Percentiles rank a stretch among this genome's conserved stretches.
Evolutionary conservation across 176 grass and related monocot genomes (phyloP).

Genomic region (Zea luxurians): DNA sequence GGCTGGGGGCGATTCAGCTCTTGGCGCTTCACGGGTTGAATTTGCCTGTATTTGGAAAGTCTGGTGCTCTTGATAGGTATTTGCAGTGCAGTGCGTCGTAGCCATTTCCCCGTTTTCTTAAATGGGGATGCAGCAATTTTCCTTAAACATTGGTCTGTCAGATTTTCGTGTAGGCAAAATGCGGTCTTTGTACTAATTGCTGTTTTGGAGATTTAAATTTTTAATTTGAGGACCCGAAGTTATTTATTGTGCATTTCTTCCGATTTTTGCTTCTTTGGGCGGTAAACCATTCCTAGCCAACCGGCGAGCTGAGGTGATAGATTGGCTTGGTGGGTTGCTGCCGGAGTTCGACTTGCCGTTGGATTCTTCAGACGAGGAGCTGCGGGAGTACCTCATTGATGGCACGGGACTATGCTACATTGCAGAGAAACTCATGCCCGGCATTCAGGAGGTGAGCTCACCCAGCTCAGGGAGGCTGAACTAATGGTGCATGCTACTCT

Average conservation of each 20-base stretch:
- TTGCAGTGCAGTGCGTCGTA: slow-evolving; percentile 9
- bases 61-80: slow-evolving; percentile 11
- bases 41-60: background rate
- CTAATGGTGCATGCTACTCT: slow-evolving; percentile 23
- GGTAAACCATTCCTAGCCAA: slow-evolving; percentile 48
- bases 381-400: slow-evolving; percentile 74
- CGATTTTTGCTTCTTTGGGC: slow-evolving; percentile 7
- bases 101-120: background rate
- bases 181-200: background rate
- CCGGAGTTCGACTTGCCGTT: slow-evolving; percentile 64
- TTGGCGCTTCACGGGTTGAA: slow-evolving; percentile 8
- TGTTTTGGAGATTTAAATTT: slow-evolving; percentile 1
- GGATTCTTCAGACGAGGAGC: slow-evolving; percentile 80
- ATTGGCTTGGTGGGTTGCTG: slow-evolving; percentile 73
- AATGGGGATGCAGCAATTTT: background rate
- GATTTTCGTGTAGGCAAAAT: slow-evolving; percentile 14
- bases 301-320: slow-evolving; percentile 70
- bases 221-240: slow-evolving; percentile 15
- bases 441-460: slow-evolving; percentile 58
- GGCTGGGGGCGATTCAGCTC: slow-evolving; percentile 6
- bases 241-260: slow-evolving; percentile 8
- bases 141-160: slow-evolving; percentile 1
- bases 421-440: slow-evolving; percentile 62
- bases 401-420: slow-evolving; percentile 65
- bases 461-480: slow-evolving; percentile 11